Evolutionary conservation across 2,329 filamentous ascomycete species (phyloP).

Genomic region (Basipetospora chlamydospora): DNA sequence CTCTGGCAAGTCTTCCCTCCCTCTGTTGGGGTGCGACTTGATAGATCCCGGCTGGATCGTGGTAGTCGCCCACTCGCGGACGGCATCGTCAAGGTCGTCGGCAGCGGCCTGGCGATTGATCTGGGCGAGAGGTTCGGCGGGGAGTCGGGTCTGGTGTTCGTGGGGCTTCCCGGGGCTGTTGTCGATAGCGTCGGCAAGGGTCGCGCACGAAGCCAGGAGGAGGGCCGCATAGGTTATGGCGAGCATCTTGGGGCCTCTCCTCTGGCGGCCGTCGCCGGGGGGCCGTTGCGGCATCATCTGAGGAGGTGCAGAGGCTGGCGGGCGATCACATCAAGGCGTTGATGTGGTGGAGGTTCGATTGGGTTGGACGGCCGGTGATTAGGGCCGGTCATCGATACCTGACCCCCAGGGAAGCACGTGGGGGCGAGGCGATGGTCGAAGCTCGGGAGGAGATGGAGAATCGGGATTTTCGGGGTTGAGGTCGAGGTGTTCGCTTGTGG

Average conservation of each 20-base stretch:
- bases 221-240: slow-evolving; percentile 39
- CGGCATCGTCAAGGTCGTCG: slow-evolving; percentile 8
- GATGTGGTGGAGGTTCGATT: no score
- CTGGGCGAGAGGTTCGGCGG: slow-evolving; percentile 2
- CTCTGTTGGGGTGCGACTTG: slow-evolving; percentile 12
- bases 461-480: no score
- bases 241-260: slow-evolving; percentile 26
- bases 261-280: slow-evolving; percentile 37
- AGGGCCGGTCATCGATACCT: no score
- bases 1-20: slow-evolving; percentile 7
- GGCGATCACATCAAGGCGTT: slow-evolving; percentile 6
- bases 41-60: slow-evolving; percentile 12
- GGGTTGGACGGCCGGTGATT: no score
- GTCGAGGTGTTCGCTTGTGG: no score
- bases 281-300: slow-evolving; percentile 47
- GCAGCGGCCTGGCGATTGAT: slow-evolving; percentile 6
- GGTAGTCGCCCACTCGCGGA: slow-evolving; percentile 14
- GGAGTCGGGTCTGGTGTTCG: slow-evolving; percentile 1
- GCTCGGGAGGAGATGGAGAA: no score
- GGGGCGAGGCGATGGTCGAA: no score
- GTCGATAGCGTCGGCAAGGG: slow-evolving; percentile 36
- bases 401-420: no score
- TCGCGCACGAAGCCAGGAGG: slow-evolving; percentile 39
- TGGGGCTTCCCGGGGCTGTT: slow-evolving; percentile 19
- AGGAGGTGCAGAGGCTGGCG: background rate